Evolutionary conservation across 2,329 filamentous ascomycete genomes (phyloP), one percentile per base, ranked within the genome.

Genomic region (Colletotrichum noveboracense): DNA sequence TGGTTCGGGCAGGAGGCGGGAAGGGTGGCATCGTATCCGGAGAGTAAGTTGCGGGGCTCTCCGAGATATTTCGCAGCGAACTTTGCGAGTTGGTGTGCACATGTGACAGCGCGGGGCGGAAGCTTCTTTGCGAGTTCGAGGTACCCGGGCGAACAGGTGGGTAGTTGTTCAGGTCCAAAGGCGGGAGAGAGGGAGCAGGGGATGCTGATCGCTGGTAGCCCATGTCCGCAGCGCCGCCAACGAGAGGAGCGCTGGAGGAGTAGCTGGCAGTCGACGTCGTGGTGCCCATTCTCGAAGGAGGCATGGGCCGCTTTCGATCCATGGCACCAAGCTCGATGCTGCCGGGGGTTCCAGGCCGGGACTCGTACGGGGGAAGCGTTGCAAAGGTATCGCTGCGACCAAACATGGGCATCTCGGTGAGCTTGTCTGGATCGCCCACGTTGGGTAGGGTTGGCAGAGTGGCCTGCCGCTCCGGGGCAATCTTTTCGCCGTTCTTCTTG

Each of bases 381-480:
- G 88, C 81, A 79, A 89, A 89, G 3, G 92, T 94, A 38, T 93
- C 91, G 76, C 87, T 90, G 76, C 92, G 89, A 71, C 87, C 88
- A 18, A 93, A 80, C 79, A 86, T 86, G n/a, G 91, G 91, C 90
- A 91, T 92, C 65, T 83, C 83, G 66, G 89, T 89, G 75, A 91
- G 86, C 79, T 88, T 89, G 77, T 92, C 88, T 66, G 84, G 88
- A 78, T 85, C 84, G 62, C 82, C 84, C 34, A 85, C 85, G 38
- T 89, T 86, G 68, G 89, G 86, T 9, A 95, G 79, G 7, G 88
- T 89, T 3, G 94, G 95, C 8, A 96, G 81, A 0, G 94, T 96
- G n/a, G 92, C 92, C 79, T 92, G 89, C 72, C 91, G 87, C 55
- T 89, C 87, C 32, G 88, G 78, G 1, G 85, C 83, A 26, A 86